Evolutionary conservation across 768 basidiomycete genomes (phyloP).

Genomic region (Grammothele lineata): DNA sequence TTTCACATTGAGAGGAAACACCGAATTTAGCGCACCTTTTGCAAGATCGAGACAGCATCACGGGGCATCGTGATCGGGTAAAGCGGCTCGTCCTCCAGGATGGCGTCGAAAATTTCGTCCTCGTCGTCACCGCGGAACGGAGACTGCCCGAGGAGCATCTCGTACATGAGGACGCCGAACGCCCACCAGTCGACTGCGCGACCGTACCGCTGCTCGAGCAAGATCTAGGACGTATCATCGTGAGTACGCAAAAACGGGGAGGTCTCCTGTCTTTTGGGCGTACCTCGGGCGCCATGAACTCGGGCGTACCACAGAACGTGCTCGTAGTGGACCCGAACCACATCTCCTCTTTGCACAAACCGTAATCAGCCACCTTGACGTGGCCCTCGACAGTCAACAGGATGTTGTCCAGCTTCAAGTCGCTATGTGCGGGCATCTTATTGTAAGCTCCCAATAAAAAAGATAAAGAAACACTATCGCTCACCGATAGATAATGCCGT

Average conservation of each 20-base stretch:
- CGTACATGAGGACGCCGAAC: conserved; percentile 96
- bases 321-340: conserved; percentile 94
- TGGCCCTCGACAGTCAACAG: conserved; percentile 95
- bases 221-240: conserved; percentile 53
- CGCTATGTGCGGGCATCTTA: conserved; percentile 41
- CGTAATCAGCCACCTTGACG: conserved; percentile 98
- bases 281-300: conserved; percentile 99
- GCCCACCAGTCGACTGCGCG: conserved; percentile 99
- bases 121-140: conserved; percentile 99
- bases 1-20: background rate
- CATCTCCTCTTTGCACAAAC: conserved; percentile 99
- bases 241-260: conserved; percentile 1
- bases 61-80: conserved; percentile 99
- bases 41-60: conserved; percentile 92
- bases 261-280: background rate
- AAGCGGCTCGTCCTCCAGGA: conserved; percentile 94
- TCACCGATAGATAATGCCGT: conserved; percentile 98
- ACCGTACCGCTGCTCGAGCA: conserved; percentile 98
- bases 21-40: conserved; percentile 63
- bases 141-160: conserved; percentile 98
- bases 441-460: background rate
- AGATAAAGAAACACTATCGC: too few relatives aligned
- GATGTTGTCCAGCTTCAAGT: conserved; percentile 98
- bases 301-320: conserved; percentile 98
- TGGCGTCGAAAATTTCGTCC: conserved; percentile 99